These are phyloP conservation scores for Alternaria viburni DNA, from an alignment of 2,329 filamentous ascomycete genomes.

Conservation along the genomic window DNA sequence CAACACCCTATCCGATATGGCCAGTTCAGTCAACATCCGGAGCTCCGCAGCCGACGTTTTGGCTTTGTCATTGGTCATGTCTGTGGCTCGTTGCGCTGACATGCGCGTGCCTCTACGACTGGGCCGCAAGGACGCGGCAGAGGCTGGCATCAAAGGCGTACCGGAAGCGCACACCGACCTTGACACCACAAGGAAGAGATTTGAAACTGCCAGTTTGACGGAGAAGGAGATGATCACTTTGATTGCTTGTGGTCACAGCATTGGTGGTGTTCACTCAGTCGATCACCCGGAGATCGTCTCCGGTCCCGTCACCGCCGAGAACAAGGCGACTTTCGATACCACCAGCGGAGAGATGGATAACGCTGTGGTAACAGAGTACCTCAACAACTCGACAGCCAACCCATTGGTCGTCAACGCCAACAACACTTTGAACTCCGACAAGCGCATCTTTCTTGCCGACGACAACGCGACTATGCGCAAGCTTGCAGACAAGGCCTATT, in stretches of 20 bases:
- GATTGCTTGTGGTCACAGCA: slow-evolving; percentile 45
- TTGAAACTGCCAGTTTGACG: slow-evolving; percentile 40
- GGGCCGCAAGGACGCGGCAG: slow-evolving; percentile 43
- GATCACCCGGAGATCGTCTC: slow-evolving; percentile 42
- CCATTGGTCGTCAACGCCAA: slow-evolving; percentile 36
- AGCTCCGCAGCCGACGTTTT: slow-evolving; percentile 40
- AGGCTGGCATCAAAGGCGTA: slow-evolving; percentile 37
- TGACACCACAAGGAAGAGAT: slow-evolving; percentile 35
- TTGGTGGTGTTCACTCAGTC: slow-evolving; percentile 44
- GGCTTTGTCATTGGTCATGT: slow-evolving; percentile 38
- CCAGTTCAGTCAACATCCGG: slow-evolving; percentile 27
- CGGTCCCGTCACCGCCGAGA: slow-evolving; percentile 22
- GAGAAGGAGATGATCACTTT: slow-evolving; percentile 34
- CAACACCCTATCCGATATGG: slow-evolving; percentile 39
- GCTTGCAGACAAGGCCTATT: slow-evolving; percentile 28
- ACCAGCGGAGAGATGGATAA: slow-evolving; percentile 34
- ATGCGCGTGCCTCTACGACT: slow-evolving; percentile 38
- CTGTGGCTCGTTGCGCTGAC: slow-evolving; percentile 39
- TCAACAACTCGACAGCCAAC: slow-evolving; percentile 35
- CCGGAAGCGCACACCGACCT: slow-evolving; percentile 42
- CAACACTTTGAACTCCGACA: slow-evolving; percentile 40
- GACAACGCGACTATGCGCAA: slow-evolving; percentile 39
- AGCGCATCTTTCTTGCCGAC: slow-evolving; percentile 40
- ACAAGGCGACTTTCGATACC: slow-evolving; percentile 34
- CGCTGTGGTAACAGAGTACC: slow-evolving; percentile 41